A percentile compares a stretch with the other conserved stretches of the same genome.
phyloP scores from a whole-genome alignment of 2,329 filamentous ascomycete genomes.

The Cercospora citrullina region DNA sequence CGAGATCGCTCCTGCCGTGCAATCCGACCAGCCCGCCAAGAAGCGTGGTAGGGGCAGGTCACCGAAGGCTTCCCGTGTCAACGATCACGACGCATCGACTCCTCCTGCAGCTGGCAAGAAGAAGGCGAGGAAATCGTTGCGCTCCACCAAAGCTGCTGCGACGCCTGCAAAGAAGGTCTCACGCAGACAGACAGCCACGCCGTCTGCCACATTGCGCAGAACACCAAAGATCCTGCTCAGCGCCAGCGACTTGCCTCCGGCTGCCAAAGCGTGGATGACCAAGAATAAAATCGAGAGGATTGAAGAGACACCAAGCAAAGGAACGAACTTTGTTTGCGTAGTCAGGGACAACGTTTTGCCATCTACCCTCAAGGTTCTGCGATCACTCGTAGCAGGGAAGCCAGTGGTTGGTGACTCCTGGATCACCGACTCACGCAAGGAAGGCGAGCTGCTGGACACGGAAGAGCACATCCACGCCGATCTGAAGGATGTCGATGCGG shows the following conservation, averaged over 20 bases:
- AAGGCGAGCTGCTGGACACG: slow-evolving; percentile 25
- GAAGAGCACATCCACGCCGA: slow-evolving; percentile 15
- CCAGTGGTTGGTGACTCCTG: slow-evolving; percentile 51
- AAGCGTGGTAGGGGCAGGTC: neutral
- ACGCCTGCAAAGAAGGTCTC: slow-evolving; percentile 1
- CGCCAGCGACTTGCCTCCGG: slow-evolving; percentile 15
- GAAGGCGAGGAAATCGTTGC: slow-evolving; percentile 1
- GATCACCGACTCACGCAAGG: slow-evolving; percentile 44
- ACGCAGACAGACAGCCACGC: slow-evolving; percentile 1
- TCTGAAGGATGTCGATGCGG: slow-evolving; percentile 33
- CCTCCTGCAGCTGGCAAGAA: neutral
- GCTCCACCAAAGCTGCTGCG: neutral
- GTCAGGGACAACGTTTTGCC: slow-evolving; percentile 43
- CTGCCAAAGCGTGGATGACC: slow-evolving; percentile 39
- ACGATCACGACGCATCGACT: neutral
- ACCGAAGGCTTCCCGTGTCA: neutral
- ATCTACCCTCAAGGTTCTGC: slow-evolving; percentile 50
- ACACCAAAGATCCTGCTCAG: slow-evolving; percentile 31
- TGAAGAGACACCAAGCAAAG: slow-evolving; percentile 38
- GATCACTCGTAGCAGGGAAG: slow-evolving; percentile 46
- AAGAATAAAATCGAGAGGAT: slow-evolving; percentile 36
- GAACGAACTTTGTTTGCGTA: slow-evolving; percentile 37
- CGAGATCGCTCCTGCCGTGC: slow-evolving; percentile 9
- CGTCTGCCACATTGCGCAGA: slow-evolving; percentile 1
- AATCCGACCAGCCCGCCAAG: neutral